Base-by-base conservation (phyloP, 169 alveolate genomes). In the Blepharisma undulans region DNA sequence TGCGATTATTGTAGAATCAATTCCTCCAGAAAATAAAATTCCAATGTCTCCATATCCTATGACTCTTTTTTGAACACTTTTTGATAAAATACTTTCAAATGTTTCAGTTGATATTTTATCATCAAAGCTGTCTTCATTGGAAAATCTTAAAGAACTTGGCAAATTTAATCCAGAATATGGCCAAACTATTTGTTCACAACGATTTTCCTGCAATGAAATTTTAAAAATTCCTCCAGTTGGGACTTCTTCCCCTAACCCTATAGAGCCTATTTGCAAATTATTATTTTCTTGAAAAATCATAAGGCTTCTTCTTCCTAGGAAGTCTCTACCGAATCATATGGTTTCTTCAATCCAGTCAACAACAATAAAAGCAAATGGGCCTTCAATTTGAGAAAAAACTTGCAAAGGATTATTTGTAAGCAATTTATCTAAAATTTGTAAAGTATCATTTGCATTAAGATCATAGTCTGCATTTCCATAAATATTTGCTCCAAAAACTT, bases 1-100 rank as follows among this genome's bases (percentile, higher is more conserved):
- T 5, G 97, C 95, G 30, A 96, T 87, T 29, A 97, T 74, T 18
- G 97, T 94, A 19, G 98, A 97, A 89, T 97, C 98, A 18, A 97
- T 90, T 19, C 98, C 98, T 61, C 98, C 98, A 60, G 97, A 94
- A 91, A 97, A 97, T 87, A 96, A 89, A 25, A 97, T 91, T 19
- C 95, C 96, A 48, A 95, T 88, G 48, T 95, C 91, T 30, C 74
- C 72, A 18, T 18, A 18, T 76, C 92, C 92, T 18, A 74, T 25
- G 29, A 76, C 25, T 30, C 92, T n/a, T 36, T 36, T 76, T 76
- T 33, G 61, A 12, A 88, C 92, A 25, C 82, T 61, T 72, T 36
- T 22, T 2, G 33, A 72, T 33, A 82, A 59, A n/a, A 22, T 36
- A 21, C 36, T 59, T 36, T 21, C 61, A 22, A 22, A 34, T 18